Evolutionary conservation across 257 asterid genomes (phyloP).

Genomic region (Thymus mandschuricus): DNA sequence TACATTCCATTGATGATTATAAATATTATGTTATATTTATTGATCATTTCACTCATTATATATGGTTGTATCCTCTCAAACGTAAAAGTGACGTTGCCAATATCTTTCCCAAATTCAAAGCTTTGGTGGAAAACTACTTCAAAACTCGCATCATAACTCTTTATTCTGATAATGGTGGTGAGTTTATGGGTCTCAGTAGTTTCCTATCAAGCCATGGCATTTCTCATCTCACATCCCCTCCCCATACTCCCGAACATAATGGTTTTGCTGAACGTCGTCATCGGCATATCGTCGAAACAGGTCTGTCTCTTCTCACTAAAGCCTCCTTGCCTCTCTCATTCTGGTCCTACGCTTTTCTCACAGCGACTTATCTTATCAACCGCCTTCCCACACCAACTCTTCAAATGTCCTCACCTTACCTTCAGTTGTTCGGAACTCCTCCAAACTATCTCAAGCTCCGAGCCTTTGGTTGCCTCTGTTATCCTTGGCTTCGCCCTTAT

Average conservation of each 20-base stretch:
- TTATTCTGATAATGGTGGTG: not conserved
- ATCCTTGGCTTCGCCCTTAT: no score
- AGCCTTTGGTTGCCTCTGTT: no score
- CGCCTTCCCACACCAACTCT: no score
- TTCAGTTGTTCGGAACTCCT: no score
- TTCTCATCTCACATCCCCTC: not conserved
- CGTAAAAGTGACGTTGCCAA: not conserved
- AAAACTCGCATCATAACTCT: not conserved
- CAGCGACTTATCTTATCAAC: no score
- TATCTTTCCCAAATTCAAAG: no score
- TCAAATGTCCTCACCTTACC: not conserved
- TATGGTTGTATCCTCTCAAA: not conserved
- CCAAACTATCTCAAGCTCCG: no score
- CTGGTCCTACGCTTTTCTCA: no score
- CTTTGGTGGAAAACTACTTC: not conserved
- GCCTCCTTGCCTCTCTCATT: no score
- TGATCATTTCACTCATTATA: not conserved
- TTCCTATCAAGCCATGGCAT: not conserved
- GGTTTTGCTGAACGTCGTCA: not conserved
- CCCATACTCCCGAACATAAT: constrained; percentile 5
- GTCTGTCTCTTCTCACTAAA: no score
- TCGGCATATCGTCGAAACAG: no score
- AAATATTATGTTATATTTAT: not conserved
- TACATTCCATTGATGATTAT: not conserved
- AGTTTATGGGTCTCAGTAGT: not conserved